Evolutionary conservation across 495 filamentous ascomycete species (phyloP), one percentile per base, ranked within the genome.

Genomic region (Penicillium tannophilum): DNA sequence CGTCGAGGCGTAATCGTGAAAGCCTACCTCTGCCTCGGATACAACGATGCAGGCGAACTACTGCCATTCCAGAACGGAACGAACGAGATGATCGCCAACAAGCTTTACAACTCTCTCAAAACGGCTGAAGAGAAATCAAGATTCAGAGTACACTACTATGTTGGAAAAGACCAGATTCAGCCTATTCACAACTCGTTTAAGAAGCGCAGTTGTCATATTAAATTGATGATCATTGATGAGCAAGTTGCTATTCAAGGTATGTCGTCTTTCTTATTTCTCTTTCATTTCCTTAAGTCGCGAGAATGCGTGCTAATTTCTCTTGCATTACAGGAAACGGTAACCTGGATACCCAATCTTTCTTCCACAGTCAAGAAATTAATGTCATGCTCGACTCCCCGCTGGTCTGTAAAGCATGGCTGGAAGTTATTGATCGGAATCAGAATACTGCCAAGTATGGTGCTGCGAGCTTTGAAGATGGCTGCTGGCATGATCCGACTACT

Each of bases 291-390:
- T 7, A 49, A 9, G n/a, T 12, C n/a, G 33, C 24, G 26, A 11
- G 1, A 28, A 51, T n/a, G 4, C n/a, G n/a, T 47, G 19, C 28
- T 33, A 35, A 51, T 17, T 1, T 6, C 0, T 9, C 41, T 14
- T 4, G 6, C 5, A 5, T 42, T 30, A 6, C 28, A 75, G 88
- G 89, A 6, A 90, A 84, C 60, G 89, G 90, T 1, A 93, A 93
- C 65, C 84, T 90, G 64, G 89, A 93, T 54, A 91, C 89, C n/a
- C 90, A 93, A 74, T 84, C 79, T 57, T 93, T 86, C 84, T 91
- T 78, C 61, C 89, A 93, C 66, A 84, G 79, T 36, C 88, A 90
- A 69, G 90, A 93, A 66, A 79, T 88, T 55, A 93, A 93, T 63
- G 62, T 91, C 12, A 80, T 93, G 78, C 65, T 91, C 14, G 89